Evolutionary conservation across 768 basidiomycete species (phyloP).

Genomic region (Strobilomyces confusus): DNA sequence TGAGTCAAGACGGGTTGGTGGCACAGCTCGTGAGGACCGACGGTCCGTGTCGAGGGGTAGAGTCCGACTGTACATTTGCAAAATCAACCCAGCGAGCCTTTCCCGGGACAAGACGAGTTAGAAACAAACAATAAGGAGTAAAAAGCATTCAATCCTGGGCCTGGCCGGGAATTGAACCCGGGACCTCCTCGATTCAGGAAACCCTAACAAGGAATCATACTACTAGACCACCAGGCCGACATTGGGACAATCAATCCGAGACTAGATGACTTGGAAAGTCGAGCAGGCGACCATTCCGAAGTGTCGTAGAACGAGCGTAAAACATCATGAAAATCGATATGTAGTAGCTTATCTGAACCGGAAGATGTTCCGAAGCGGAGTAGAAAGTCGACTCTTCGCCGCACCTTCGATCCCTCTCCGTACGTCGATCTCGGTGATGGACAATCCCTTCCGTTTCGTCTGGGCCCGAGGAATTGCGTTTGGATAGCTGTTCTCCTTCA

Average conservation of each 20-base stretch:
- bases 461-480: not conserved
- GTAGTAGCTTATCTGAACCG: conserved; percentile 22
- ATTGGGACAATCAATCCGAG: fast-evolving
- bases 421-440: conserved; percentile 14
- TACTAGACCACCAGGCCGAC: conserved; percentile 58
- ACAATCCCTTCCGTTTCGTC: conserved; percentile 13
- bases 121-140: not conserved
- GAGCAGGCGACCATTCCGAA: conserved; percentile 1
- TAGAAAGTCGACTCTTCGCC: conserved; percentile 25
- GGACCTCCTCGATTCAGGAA: conserved; percentile 48
- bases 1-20: too few species aligned
- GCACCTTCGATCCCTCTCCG: conserved; percentile 25
- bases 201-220: conserved; percentile 66
- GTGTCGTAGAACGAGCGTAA: conserved; percentile 7
- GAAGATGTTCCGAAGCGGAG: conserved; percentile 31
- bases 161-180: conserved; percentile 58
- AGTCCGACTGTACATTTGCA: too few species aligned
- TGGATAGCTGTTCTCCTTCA: conserved; percentile 14
- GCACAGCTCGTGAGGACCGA: too few species aligned
- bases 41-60: too few species aligned
- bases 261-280: not conserved
- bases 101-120: not conserved
- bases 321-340: not conserved
- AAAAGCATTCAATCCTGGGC: conserved; percentile 33
- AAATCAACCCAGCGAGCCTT: too few species aligned